Percentiles rank a stretch among this genome's conserved stretches.
Conservation (phyloP, 2,329 filamentous ascomycete species). For the Stagonosporopsis tanaceti region DNA sequence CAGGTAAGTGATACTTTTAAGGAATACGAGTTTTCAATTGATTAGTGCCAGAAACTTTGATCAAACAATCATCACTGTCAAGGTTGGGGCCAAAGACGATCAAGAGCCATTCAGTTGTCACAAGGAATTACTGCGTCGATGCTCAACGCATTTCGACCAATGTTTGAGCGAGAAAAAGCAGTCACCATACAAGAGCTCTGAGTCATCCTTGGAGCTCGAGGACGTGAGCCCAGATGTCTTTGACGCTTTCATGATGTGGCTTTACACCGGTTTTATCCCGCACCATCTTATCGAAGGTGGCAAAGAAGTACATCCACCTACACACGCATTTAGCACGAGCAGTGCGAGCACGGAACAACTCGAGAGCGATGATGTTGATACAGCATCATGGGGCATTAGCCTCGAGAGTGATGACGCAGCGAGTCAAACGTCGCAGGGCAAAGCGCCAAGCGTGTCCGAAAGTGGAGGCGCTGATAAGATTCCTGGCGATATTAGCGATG, state of each 20-base stretch:
- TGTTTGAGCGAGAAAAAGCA: slow-evolving; percentile 38
- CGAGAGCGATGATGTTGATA: slow-evolving; percentile 45
- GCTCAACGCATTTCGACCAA: slow-evolving; percentile 45
- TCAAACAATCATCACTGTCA: slow-evolving; percentile 47
- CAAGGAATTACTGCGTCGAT: slow-evolving; percentile 43
- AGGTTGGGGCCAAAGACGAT: slow-evolving; percentile 42
- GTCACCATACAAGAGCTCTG: slow-evolving; percentile 44
- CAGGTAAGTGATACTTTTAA: slow-evolving; percentile 28
- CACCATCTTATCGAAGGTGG: slow-evolving; percentile 49
- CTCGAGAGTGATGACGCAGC: slow-evolving; percentile 40
- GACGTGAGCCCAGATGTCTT: slow-evolving; percentile 49
- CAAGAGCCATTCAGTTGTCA: slow-evolving; percentile 48
- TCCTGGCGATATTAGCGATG: slow-evolving; percentile 39
- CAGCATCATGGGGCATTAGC: slow-evolving; percentile 46
- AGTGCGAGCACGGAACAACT: slow-evolving; percentile 22
- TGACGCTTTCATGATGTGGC: slow-evolving; percentile 49
- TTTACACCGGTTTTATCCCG: slow-evolving; percentile 48
- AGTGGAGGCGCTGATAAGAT: slow-evolving; percentile 40
- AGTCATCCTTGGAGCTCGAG: slow-evolving; percentile 39
- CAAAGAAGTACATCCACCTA: slow-evolving; percentile 41
- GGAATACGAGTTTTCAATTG: slow-evolving; percentile 12
- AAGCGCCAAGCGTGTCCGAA: slow-evolving; percentile 20
- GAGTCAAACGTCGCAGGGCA: slow-evolving; percentile 22
- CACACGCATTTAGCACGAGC: slow-evolving; percentile 37
- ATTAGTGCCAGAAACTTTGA: slow-evolving; percentile 44